Conservation (phyloP, 78 protist species). For the slime mould (Dictyostelium discoideum) region DNA sequence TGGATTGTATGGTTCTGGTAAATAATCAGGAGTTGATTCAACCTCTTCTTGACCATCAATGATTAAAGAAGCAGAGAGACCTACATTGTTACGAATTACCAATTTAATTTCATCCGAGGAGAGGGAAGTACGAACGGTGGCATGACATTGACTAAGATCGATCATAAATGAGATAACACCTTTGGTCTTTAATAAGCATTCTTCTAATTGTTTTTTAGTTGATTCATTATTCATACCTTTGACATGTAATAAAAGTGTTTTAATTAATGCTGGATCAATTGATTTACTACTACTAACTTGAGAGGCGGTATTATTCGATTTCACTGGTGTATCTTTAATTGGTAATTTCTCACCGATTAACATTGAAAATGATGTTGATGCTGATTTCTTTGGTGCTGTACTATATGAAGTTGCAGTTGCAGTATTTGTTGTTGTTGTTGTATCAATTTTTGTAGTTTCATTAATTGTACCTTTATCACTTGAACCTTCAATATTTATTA, state of each 20-base stretch:
- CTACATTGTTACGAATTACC: conserved; percentile 35
- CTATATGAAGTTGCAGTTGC: not conserved
- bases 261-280: conserved; percentile 1
- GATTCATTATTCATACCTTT: conserved; percentile 70
- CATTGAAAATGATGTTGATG: conserved; percentile 57
- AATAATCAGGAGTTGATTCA: conserved; percentile 54
- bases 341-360: conserved; percentile 64
- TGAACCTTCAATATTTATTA: not conserved
- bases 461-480: not conserved
- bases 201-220: conserved; percentile 57
- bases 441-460: not conserved
- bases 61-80: conserved; percentile 44
- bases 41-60: conserved; percentile 72
- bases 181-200: conserved; percentile 42
- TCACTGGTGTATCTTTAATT: not conserved
- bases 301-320: not conserved
- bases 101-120: conserved; percentile 54
- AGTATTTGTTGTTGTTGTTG: not conserved
- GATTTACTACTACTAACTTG: not conserved
- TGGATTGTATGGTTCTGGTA: conserved; percentile 17
- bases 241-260: conserved; percentile 32
- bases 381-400: not conserved
- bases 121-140: conserved; percentile 47
- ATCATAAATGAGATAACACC: conserved; percentile 78
- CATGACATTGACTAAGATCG: conserved; percentile 53